A percentile compares a stretch with the other conserved stretches of the same genome.
These are phyloP conservation scores for Clavulina sp. DNA, from an alignment of 768 basidiomycete species.

Conservation along the genomic window DNA sequence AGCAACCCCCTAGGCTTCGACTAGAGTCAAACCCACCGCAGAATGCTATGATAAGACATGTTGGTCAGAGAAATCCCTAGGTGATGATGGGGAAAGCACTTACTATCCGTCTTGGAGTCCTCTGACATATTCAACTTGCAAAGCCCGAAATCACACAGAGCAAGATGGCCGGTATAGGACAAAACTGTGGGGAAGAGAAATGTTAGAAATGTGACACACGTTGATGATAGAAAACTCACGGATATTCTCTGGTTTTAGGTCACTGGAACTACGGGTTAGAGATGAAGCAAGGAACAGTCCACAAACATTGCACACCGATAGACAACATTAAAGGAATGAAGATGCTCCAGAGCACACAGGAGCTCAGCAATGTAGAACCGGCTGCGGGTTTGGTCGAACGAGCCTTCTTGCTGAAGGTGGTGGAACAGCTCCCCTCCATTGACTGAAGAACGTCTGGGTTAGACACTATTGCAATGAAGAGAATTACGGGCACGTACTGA, in stretches of 20 bases:
- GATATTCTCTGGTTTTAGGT: too few relatives aligned
- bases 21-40: too few relatives aligned
- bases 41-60: constrained; percentile 41
- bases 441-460: constrained; percentile 27
- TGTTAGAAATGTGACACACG: not conserved
- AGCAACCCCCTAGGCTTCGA: too few relatives aligned
- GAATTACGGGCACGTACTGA: constrained; percentile 33
- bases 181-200: too few relatives aligned
- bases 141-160: constrained; percentile 92
- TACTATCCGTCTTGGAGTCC: constrained; percentile 92
- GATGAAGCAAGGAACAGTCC: constrained; percentile 12
- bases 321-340: constrained; percentile 95
- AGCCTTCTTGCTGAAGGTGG: constrained; percentile 89
- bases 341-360: constrained; percentile 82
- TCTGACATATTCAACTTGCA: constrained; percentile 97
- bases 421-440: constrained; percentile 98
- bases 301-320: constrained; percentile 45
- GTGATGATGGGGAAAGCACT: constrained; percentile 15
- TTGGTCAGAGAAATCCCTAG: constrained; percentile 8
- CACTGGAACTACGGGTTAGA: too few relatives aligned
- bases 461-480: not conserved
- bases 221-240: not conserved
- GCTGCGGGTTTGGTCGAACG: constrained; percentile 84
- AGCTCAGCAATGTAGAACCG: constrained; percentile 98
- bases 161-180: constrained; percentile 97